Evolutionary conservation across 345 rosid species (phyloP), one percentile per base, ranked within the genome.

Genomic region (Ceriops zippeliana): DNA sequence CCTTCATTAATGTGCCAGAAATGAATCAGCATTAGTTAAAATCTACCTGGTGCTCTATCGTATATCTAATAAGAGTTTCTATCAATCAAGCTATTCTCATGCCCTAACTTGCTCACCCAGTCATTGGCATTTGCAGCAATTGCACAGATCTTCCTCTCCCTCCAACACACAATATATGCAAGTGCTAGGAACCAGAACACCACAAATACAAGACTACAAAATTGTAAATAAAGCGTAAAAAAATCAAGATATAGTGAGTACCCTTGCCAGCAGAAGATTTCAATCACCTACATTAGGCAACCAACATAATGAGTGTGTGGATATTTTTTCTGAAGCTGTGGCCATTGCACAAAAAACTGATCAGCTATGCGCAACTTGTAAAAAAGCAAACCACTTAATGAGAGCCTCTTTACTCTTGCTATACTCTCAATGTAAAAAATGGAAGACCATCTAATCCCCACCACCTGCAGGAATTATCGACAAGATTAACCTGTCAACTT

Each of bases 341-440:
- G 93, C 97, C 98, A 93, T 49, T 93, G 97, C 72, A 91, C 96
- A 69, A 76, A 91, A 75, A 91, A 85, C 61, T 87, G 88, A 85
- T 95, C 97, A 32, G 93, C 97, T 63, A 90, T 78, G 21, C 81
- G 70, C 8, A 88, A 81, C 73, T 85, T 87, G 86, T 91, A 90
- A 16, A 91, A 92, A 53, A 91, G 82, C 76, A 90, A 78, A 37
- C 96, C 98, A 77, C 96, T 95, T 71, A 90, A 75, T 13, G 99
- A 95, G 31, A 95, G 92, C 82, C 82, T 87, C 58, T 65, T 86
- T 35, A 90, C 99, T 82, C 98, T 88, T 58, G 96, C 98, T 70
- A 91, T 90, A 75, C 98, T 91, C 86, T 95, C 98, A 42, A 87
- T 84, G 22, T 95, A 95, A 73, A 88, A 90, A 37, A 88, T 71